phyloP scores from a whole-genome alignment of 225 moss, liverwort and hornwort species.

The Sphagnum tenellum region DNA sequence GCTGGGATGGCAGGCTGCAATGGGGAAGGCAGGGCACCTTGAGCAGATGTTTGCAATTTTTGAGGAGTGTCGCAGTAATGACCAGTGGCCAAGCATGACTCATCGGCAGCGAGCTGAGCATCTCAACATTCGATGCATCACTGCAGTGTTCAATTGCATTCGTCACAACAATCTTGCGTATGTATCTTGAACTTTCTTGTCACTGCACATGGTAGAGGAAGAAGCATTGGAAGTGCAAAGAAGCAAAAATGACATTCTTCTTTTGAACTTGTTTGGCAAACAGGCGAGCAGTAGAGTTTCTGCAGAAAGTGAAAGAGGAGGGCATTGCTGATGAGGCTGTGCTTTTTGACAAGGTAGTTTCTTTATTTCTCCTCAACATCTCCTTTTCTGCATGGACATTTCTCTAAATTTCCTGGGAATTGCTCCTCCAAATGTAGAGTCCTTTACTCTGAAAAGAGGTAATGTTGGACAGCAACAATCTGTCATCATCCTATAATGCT shows the following conservation, averaged over 20 bases:
- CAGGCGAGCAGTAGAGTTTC: constrained; percentile 54
- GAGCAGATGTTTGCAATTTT: constrained; percentile 64
- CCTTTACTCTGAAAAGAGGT: no score
- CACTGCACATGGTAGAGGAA: no score
- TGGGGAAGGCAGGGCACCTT: constrained; percentile 52
- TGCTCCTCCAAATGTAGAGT: no score
- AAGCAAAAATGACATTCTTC: no score
- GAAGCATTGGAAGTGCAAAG: no score
- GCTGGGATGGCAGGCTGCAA: constrained; percentile 23
- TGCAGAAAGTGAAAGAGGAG: constrained; percentile 46
- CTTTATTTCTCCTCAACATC: neutral
- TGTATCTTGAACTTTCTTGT: neutral
- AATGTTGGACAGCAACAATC: no score
- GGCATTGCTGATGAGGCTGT: constrained; percentile 53
- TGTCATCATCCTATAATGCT: no score
- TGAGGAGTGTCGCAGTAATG: constrained; percentile 36
- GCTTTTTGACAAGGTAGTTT: constrained; percentile 60
- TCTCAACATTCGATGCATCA: constrained; percentile 52
- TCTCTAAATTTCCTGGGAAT: no score
- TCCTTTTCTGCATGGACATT: no score
- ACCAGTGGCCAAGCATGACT: constrained; percentile 22
- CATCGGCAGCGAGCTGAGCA: constrained; percentile 40
- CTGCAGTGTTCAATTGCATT: constrained; percentile 48
- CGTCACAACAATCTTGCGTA: constrained; percentile 61
- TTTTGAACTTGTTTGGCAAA: neutral